phyloP scores from a whole-genome alignment of 2,329 filamentous ascomycete genomes.

The Beauveria brongniartii region DNA sequence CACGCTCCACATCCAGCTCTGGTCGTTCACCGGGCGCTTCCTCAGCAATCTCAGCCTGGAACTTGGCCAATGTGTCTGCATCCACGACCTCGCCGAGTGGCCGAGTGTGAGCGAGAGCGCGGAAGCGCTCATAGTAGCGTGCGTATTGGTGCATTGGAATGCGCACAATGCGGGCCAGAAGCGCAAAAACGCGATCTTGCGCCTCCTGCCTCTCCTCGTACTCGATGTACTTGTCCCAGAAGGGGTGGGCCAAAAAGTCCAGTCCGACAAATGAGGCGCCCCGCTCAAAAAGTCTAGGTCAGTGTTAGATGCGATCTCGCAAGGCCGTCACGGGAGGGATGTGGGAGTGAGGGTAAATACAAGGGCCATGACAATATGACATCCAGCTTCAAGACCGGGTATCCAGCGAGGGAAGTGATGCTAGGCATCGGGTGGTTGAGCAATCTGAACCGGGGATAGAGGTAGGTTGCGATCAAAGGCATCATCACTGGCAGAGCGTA shows the following conservation, averaged over 20 bases:
- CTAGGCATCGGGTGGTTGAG: conserved; percentile 10
- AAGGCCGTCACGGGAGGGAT: neutral
- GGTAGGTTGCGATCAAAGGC: conserved; percentile 34
- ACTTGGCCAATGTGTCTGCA: conserved; percentile 56
- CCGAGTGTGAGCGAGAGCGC: conserved; percentile 62
- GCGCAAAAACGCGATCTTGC: conserved; percentile 74
- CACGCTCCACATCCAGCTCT: conserved; percentile 74
- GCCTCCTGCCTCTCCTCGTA: conserved; percentile 88
- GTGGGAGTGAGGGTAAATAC: conserved; percentile 18
- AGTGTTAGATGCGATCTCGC: conserved; percentile 21
- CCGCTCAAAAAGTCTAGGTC: conserved; percentile 79
- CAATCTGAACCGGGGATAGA: conserved; percentile 13
- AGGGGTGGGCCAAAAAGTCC: conserved; percentile 88
- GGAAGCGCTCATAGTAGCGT: conserved; percentile 88
- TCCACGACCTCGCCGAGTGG: conserved; percentile 68
- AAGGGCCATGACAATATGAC: conserved; percentile 11
- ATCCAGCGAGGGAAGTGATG: conserved; percentile 5
- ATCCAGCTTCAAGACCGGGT: conserved; percentile 1
- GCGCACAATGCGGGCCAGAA: conserved; percentile 73
- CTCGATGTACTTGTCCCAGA: conserved; percentile 99
- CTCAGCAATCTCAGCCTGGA: conserved; percentile 63
- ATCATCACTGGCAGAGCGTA: conserved; percentile 58
- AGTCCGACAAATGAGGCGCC: conserved; percentile 77
- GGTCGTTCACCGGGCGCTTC: conserved; percentile 53
- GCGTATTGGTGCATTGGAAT: conserved; percentile 96